These are phyloP conservation scores for Lupinus albus DNA, from an alignment of 306 rosid species.

Conservation along the genomic window DNA sequence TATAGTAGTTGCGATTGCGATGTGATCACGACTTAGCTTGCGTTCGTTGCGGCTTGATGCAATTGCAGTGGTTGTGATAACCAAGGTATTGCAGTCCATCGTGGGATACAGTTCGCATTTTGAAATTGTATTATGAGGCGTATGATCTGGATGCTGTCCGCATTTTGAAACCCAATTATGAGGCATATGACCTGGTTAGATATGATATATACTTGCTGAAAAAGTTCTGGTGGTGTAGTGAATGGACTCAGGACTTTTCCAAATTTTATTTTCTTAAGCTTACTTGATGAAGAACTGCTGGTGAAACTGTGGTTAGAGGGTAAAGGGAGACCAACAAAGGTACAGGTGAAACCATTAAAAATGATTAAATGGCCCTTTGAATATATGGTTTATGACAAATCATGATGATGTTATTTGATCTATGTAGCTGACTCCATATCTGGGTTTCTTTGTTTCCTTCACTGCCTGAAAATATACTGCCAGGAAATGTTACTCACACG, in stretches of 20 bases:
- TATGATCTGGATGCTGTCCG: slow-evolving; percentile 5
- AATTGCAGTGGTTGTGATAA: no score
- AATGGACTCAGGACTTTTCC: slow-evolving; percentile 26
- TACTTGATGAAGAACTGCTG: slow-evolving; percentile 8
- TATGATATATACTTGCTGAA: slow-evolving; percentile 22
- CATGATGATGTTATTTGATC: no score
- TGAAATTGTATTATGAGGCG: background rate
- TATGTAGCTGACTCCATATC: background rate
- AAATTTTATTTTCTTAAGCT: slow-evolving; percentile 23
- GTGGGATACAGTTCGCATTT: no score
- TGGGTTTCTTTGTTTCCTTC: background rate
- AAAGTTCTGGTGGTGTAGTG: slow-evolving; percentile 21
- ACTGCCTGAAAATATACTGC: slow-evolving; percentile 14
- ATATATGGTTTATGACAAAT: no score
- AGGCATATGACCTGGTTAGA: slow-evolving; percentile 21
- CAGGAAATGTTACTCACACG: background rate
- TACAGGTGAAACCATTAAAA: no score
- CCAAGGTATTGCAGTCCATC: no score
- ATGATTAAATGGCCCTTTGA: no score
- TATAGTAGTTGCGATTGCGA: no score
- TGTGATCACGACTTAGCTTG: no score
- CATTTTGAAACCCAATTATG: background rate
- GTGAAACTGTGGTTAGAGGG: background rate
- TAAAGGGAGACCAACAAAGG: background rate
- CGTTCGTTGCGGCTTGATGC: no score